Percentiles rank a stretch among this genome's conserved stretches.
Conservation (phyloP, 1,139 yeast species). For the Nakaseomyces kungkrabaensis region DNA sequence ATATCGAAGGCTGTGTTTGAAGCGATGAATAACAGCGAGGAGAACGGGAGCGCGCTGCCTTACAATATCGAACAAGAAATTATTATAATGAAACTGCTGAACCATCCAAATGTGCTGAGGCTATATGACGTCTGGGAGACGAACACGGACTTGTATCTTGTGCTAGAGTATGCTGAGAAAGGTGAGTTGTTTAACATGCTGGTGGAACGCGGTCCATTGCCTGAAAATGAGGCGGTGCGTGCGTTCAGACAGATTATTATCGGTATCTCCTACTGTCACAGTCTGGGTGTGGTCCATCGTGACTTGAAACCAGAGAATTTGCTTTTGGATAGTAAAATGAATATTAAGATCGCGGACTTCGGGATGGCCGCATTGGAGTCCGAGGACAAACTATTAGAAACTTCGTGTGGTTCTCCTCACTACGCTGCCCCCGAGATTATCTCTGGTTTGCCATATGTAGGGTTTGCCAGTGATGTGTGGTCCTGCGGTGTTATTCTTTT, state of each 20-base stretch:
- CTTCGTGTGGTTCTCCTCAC: slow-evolving; percentile 78
- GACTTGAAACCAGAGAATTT: slow-evolving; percentile 94
- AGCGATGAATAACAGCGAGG: slow-evolving; percentile 10
- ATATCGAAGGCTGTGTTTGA: slow-evolving; percentile 73
- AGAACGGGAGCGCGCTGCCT: slow-evolving; percentile 43
- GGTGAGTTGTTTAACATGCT: slow-evolving; percentile 92
- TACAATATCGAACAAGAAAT: slow-evolving; percentile 96
- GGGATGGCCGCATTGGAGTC: slow-evolving; percentile 99
- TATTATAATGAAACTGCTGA: slow-evolving; percentile 79
- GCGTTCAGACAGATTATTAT: slow-evolving; percentile 87
- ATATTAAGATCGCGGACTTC: slow-evolving; percentile 93
- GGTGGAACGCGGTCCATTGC: slow-evolving; percentile 78
- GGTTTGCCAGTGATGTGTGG: slow-evolving; percentile 97
- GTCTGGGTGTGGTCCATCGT: slow-evolving; percentile 87
- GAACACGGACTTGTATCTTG: slow-evolving; percentile 80
- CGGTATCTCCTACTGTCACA: slow-evolving; percentile 91
- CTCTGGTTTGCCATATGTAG: slow-evolving; percentile 88
- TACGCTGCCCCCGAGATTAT: slow-evolving; percentile 36
- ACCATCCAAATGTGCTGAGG: slow-evolving; percentile 93
- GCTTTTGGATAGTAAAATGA: slow-evolving; percentile 72
- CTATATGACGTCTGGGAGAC: slow-evolving; percentile 98
- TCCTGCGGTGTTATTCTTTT: slow-evolving; percentile 93
- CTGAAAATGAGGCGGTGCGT: slow-evolving; percentile 79
- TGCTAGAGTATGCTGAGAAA: slow-evolving; percentile 92
- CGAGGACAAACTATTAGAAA: slow-evolving; percentile 72